Conservation (phyloP, 192 early-diverging fungal species). For the Rhizophagus sp. region DNA sequence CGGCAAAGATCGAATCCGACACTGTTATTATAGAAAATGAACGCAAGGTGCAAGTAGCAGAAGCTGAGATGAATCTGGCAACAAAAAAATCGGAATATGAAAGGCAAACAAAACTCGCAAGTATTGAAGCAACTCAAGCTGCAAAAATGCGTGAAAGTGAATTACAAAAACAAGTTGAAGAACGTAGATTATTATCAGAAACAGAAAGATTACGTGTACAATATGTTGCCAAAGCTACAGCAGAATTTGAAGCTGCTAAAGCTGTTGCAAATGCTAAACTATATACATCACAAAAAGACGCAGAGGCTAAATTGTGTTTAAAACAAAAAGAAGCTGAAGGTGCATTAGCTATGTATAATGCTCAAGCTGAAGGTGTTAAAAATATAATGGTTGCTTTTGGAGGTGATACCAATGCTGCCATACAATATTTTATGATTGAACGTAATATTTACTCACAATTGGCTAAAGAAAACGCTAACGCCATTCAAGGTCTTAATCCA, state of each 20-base stretch:
- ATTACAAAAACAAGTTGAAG: conserved; percentile 50
- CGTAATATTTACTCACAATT: conserved; percentile 48
- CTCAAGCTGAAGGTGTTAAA: conserved; percentile 49
- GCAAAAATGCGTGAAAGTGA: conserved; percentile 42
- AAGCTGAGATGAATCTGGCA: conserved; percentile 42
- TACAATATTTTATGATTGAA: conserved; percentile 59
- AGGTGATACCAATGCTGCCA: conserved; percentile 34
- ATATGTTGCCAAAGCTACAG: conserved; percentile 46
- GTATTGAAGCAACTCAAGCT: conserved; percentile 53
- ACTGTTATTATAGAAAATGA: conserved; percentile 34
- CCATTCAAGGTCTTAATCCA: conserved; percentile 51
- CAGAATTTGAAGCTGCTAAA: conserved; percentile 46
- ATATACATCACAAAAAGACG: conserved; percentile 39
- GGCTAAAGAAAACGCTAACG: conserved; percentile 52
- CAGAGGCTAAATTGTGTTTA: conserved; percentile 37
- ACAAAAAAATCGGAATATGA: conserved; percentile 41
- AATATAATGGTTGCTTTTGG: conserved; percentile 34
- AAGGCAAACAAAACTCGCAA: conserved; percentile 43
- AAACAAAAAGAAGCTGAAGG: conserved; percentile 51
- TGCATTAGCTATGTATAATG: conserved; percentile 38
- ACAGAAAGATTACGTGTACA: conserved; percentile 49
- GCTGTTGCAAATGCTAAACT: conserved; percentile 45
- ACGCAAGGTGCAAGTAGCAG: conserved; percentile 39
- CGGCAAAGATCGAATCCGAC: conserved; percentile 11
- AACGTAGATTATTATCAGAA: conserved; percentile 41